phyloP scores from a whole-genome alignment of 257 asterid species.

The Solanum lignicaule region DNA sequence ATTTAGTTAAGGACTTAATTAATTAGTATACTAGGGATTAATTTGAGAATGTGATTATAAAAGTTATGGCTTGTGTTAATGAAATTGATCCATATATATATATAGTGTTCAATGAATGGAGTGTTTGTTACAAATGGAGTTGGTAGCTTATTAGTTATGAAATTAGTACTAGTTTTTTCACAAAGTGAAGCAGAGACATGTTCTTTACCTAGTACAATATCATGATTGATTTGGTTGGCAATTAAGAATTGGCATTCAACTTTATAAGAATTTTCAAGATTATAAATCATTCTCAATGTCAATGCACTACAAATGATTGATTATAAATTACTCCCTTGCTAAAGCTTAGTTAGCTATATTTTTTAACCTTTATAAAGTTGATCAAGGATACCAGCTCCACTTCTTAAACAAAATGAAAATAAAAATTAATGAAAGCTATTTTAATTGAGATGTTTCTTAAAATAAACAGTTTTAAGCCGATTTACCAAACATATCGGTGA shows the following conservation, averaged over 20 bases:
- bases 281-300: background rate
- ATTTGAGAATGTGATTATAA: background rate
- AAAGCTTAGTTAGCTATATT: background rate
- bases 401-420: too few species aligned
- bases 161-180: background rate
- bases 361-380: background rate
- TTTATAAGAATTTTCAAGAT: too few species aligned
- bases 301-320: background rate
- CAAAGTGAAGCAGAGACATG: slow-evolving; percentile 6
- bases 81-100: background rate
- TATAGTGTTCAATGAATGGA: background rate
- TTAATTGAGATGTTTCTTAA: too few species aligned
- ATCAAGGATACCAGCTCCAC: too few species aligned
- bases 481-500: too few species aligned
- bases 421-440: too few species aligned
- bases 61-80: background rate
- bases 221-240: background rate
- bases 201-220: background rate
- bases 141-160: slow-evolving; percentile 40
- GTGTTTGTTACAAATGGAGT: slow-evolving; percentile 22
- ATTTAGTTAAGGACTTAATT: background rate
- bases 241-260: background rate
- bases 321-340: background rate
- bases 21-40: too few species aligned
- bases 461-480: too few species aligned